Evolutionary conservation across 1,284 basidiomycete species (phyloP), one percentile per base, ranked within the genome.

Genomic region (Agaricales sp.): DNA sequence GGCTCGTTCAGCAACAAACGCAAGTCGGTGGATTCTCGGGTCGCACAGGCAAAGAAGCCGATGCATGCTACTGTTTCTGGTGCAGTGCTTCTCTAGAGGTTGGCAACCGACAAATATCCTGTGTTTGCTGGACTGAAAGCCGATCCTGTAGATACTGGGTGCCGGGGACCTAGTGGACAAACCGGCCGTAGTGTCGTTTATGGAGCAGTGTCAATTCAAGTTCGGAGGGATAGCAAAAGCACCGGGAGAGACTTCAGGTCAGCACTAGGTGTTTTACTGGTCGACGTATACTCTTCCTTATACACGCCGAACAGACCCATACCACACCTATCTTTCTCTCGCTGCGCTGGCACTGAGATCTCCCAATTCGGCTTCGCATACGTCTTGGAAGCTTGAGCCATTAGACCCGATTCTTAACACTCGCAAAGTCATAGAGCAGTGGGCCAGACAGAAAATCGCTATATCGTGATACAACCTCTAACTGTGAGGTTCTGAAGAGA

Each of bases 31-130:
- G 92, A 1, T 94, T 93, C 60, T 73, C 83, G 56, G 92, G 92
- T 1, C 75, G 92, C 12, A 91, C 90, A 2, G 83, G 81, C 51
- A 97, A 97, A 65, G 70, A 76, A 3, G 78, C 85, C 11, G 92
- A 97, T 58, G 88, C 92, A 1, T 97, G 92, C 63, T 97, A 97
- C 64, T 90, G 87, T 55, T 96, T 95, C 63, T 97, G 92, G 93
- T 89, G 87, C 56, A 85, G 87, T 2, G 92, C 82, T 3, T 74
- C 87, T 1, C 63, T 95, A 4, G 67, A 77, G 56, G 90, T 92
- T 54, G 54, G 75, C 63, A 46, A 44, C 51, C 24, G 37, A 18
- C 19, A 51, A 23, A 16, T 25, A 44, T 8, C 30, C 30, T 35
- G 30, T n/a, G 30, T 35, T 8, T 11, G 30, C n/a, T 35, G 30